Conservation (phyloP, 2,329 filamentous ascomycete genomes). For the Fonsecaea nubica region DNA sequence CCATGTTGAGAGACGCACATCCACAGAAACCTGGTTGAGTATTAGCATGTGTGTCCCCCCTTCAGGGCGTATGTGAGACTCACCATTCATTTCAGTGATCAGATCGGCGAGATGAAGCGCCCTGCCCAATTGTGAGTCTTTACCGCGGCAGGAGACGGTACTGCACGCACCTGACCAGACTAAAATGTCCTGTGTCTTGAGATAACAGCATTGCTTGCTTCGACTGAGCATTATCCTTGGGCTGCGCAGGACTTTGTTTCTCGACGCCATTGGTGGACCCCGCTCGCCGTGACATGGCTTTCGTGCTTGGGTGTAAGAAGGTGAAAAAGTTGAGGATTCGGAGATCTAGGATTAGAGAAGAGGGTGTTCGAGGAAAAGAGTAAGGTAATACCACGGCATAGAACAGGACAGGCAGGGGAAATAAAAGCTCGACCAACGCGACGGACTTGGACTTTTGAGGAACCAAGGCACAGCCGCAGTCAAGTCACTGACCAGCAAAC, state of each 20-base stretch:
- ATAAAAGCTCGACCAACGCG: neutral
- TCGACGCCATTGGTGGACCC: conserved; percentile 33
- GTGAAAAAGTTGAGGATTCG: neutral
- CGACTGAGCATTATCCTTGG: conserved; percentile 49
- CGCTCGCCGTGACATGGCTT: conserved; percentile 40
- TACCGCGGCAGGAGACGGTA: neutral
- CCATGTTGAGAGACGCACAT: conserved; percentile 45
- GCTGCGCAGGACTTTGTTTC: conserved; percentile 28
- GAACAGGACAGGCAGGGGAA: conserved; percentile 5
- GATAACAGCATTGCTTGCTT: conserved; percentile 59
- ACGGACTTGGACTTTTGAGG: conserved; percentile 16
- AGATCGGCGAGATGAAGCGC: conserved; percentile 59
- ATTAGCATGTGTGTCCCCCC: conserved; percentile 22
- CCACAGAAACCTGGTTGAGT: conserved; percentile 54
- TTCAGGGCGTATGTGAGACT: conserved; percentile 14
- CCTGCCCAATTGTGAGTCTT: conserved; percentile 40
- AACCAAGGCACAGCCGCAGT: conserved; percentile 28
- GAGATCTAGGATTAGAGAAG: neutral
- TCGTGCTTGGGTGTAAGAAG: conserved; percentile 2
- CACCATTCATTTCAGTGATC: conserved; percentile 59
- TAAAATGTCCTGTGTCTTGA: conserved; percentile 58
- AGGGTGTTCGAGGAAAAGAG: neutral
- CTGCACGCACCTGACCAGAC: conserved; percentile 53
- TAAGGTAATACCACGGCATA: neutral
- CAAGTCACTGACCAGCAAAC: conserved; percentile 7